Base-by-base conservation (phyloP, 331 rosid species). In the Cucumis variabilis region DNA sequence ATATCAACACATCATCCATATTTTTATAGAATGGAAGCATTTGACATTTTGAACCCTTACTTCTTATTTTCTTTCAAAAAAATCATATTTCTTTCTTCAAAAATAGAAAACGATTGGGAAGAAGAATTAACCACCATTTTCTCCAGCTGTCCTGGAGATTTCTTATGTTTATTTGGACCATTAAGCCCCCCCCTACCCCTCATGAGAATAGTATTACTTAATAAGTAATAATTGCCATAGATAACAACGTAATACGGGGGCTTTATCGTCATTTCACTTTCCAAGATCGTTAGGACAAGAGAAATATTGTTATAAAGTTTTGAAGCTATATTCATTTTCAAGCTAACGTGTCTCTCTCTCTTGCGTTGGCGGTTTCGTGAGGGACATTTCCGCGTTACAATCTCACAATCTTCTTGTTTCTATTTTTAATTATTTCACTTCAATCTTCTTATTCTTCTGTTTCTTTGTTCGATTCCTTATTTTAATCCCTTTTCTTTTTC, bases 311-410 rank as follows among this genome's bases (percentile, higher is more conserved):
- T 50, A 77, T 77, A 24, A 14, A 72, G 3, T 77, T 77, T 25
- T 25, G 67, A 51, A 77, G 83, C 23, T 48, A 12, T 46, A 62
- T 48, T 78, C 66, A 78, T 50, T 16, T 13, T 78, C 9, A 51
- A 25, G 66, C 51, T 20, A 68, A 74, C 81, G 82, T 46, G 62
- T 46, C 58, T 75, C 81, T 75, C 79, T 73, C 11, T 24, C 11
- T 46, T 75, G 82, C 28, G 62, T 78, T 78, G 83, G 83, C 83
- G 51, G 53, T 81, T 81, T 81, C 71, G 53, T 17, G 51, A 20
- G 21, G 19, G 69, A 81, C n/a, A 27, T 81, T 81, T 58, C 71
- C 85, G 71, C 71, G 71, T 58, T 60, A 60, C 70, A 20, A 81
- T 55, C 51, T 30, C 50, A 28, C 48, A 15, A 55, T 30, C 21